These are phyloP conservation scores for Cutaneotrichosporon sp. DNA, from an alignment of 1,284 basidiomycete genomes.

Conservation along the genomic window DNA sequence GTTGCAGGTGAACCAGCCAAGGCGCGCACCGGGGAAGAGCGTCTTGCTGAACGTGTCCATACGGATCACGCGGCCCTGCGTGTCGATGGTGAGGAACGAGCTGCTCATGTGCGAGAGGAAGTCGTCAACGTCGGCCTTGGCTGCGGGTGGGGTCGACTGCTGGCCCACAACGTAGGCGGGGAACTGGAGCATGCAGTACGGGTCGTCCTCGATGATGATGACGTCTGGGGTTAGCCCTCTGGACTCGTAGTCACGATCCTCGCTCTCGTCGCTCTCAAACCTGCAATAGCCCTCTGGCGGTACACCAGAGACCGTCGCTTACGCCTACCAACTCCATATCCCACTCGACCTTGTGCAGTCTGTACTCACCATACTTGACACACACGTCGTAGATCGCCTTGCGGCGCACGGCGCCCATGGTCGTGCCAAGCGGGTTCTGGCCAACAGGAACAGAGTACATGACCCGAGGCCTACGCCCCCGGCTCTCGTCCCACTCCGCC, in stretches of 20 bases:
- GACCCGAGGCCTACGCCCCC: conserved; percentile 61
- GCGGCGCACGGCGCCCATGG: conserved; percentile 63
- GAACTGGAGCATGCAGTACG: conserved; percentile 66
- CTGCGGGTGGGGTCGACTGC: conserved; percentile 10
- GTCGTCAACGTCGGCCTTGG: conserved; percentile 24
- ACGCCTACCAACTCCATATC: not conserved
- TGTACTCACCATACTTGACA: conserved; percentile 60
- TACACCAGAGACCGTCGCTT: not conserved
- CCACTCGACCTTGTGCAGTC: too few relatives aligned
- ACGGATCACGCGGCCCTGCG: conserved; percentile 41
- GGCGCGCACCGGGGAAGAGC: conserved; percentile 68
- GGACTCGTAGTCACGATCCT: not conserved
- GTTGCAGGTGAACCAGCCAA: conserved; percentile 67
- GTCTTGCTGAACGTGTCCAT: conserved; percentile 52
- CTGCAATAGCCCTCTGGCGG: too few relatives aligned
- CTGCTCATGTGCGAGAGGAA: conserved; percentile 56
- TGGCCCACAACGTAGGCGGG: conserved; percentile 19
- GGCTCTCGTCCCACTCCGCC: conserved; percentile 62
- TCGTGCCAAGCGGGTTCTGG: conserved; percentile 74
- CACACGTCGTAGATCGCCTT: conserved; percentile 73
- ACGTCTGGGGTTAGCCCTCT: conserved; percentile 54
- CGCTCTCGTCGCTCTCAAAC: not conserved
- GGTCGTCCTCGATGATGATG: conserved; percentile 72
- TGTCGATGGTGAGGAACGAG: conserved; percentile 62
- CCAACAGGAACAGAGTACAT: conserved; percentile 58